Evolutionary conservation across 306 rosid genomes (phyloP).

Genomic region (Vigna angularis): DNA sequence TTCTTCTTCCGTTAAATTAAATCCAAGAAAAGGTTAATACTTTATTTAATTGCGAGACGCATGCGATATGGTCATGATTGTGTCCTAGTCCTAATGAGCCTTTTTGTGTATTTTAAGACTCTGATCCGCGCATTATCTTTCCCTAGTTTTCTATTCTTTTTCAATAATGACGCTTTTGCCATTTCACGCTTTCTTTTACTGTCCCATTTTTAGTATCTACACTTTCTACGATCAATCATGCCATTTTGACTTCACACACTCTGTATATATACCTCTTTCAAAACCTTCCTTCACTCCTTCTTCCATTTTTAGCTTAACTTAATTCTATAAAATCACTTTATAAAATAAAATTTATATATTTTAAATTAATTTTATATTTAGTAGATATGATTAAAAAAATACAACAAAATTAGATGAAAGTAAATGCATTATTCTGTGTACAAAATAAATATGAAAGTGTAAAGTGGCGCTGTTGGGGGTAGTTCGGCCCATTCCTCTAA

Average conservation of each 20-base stretch:
- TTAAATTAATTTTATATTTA: too few species aligned
- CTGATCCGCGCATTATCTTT: constrained; percentile 36
- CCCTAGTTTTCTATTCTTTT: constrained; percentile 34
- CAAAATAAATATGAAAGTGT: too few species aligned
- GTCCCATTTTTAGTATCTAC: background rate
- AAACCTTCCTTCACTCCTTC: too few species aligned
- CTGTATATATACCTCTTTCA: too few species aligned
- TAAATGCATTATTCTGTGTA: too few species aligned
- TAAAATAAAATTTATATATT: too few species aligned
- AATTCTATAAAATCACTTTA: too few species aligned
- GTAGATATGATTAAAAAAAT: too few species aligned
- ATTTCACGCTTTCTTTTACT: background rate
- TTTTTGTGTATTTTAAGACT: constrained; percentile 70
- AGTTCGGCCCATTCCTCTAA: too few species aligned
- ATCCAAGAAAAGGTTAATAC: background rate
- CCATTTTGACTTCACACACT: background rate
- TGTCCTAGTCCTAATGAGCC: constrained; percentile 65
- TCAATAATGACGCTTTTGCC: background rate
- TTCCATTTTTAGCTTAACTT: too few species aligned
- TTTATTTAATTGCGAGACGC: constrained; percentile 62
- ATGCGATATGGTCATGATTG: constrained; percentile 88
- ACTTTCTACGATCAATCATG: background rate
- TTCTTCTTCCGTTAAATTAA: background rate
- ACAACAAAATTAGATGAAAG: too few species aligned
- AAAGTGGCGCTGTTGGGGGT: too few species aligned